Conservation (phyloP, 73 alveolate species). For the Paramecium sonneborni region DNA sequence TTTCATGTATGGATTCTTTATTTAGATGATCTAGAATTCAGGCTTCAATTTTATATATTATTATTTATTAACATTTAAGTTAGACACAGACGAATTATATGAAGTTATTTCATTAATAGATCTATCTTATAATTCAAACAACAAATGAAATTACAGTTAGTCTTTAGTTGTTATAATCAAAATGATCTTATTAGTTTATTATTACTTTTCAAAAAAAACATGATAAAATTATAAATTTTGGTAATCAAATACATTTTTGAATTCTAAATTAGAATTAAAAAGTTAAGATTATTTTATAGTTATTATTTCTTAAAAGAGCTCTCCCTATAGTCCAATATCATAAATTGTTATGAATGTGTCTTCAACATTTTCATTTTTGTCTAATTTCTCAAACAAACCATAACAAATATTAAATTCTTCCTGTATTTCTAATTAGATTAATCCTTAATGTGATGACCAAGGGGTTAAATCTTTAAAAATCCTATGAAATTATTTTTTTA, state of each 20-base stretch:
- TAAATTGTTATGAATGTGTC: not conserved
- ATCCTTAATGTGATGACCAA: not conserved
- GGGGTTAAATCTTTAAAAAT: not conserved
- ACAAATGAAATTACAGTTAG: not conserved
- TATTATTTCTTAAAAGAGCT: not conserved
- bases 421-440: not conserved
- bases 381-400: slow-evolving; percentile 29
- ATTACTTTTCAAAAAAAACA: not conserved
- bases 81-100: not conserved
- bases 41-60: not conserved
- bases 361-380: not conserved
- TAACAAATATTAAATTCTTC: not conserved
- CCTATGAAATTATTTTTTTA: not conserved
- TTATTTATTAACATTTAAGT: not conserved
- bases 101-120: not conserved
- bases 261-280: not conserved
- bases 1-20: not conserved
- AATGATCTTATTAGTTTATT: not conserved
- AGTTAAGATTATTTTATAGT: not conserved
- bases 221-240: not conserved
- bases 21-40: not conserved
- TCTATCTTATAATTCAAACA: not conserved
- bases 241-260: not conserved
- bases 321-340: not conserved
- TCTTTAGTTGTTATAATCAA: not conserved